Conservation (phyloP, 345 rosid genomes). For the Capsella bursapastoris region DNA sequence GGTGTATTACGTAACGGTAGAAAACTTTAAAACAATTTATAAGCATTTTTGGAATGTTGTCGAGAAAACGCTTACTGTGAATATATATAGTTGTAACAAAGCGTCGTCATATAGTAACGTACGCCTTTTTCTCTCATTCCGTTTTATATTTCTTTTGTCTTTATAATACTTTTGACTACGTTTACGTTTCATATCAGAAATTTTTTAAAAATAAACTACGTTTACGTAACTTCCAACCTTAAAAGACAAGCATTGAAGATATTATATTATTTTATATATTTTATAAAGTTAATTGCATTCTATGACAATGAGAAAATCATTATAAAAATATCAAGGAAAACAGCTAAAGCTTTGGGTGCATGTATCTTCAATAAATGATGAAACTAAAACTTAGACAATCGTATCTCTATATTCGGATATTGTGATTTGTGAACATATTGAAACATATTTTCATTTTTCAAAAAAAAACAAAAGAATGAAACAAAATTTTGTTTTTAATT, state of each 20-base stretch:
- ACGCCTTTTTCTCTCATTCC: constrained; percentile 13
- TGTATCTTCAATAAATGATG: not conserved
- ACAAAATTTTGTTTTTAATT: not conserved
- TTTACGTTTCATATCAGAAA: constrained; percentile 7
- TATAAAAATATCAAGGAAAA: not conserved
- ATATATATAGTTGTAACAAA: not conserved
- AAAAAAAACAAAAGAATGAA: not conserved
- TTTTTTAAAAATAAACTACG: not conserved
- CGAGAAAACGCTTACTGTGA: not conserved
- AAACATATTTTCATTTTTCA: too few species aligned
- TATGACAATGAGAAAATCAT: not conserved
- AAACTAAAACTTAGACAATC: not conserved
- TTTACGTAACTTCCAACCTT: constrained; percentile 3
- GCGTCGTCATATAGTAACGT: constrained; percentile 2
- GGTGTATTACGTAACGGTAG: not conserved
- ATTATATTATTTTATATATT: not conserved
- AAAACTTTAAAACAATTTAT: not conserved
- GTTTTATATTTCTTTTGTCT: not conserved
- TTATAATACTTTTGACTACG: not conserved
- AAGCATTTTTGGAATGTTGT: not conserved
- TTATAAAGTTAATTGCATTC: not conserved
- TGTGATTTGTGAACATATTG: not conserved
- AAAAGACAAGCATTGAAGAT: constrained; percentile 4
- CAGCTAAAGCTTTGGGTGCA: not conserved
- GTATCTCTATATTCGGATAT: not conserved